Base-by-base conservation (phyloP, 495 filamentous ascomycete species). In the Neurospora intermedia region DNA sequence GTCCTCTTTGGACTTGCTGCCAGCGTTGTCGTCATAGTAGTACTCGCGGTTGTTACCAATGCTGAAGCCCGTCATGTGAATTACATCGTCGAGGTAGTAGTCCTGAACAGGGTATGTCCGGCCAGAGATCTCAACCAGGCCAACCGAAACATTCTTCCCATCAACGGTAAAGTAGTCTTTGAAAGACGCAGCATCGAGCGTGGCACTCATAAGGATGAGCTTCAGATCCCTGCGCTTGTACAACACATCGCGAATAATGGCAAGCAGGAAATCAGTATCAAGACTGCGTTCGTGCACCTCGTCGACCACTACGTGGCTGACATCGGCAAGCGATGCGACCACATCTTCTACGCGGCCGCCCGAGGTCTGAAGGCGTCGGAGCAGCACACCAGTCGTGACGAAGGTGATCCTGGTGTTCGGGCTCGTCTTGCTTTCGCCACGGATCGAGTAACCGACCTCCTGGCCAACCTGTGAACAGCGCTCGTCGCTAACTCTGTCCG, bases 161-260 rank as follows among this genome's bases (percentile, higher is more conserved):
- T 87, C 84, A 11, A 86, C 87, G 16, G 87, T 88, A 80, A 99
- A 98, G 81, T 99, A 99, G 43, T 87, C 83, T 72, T 89, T 89
- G 81, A 98, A 99, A 6, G 94, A 89, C 4, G 88, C 86, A 11
- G 96, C 94, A 81, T 99, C 96, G 4, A 99, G 88, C 8, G 96
- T 99, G 15, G 96, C 96, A 80, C 93, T 97, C 96, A 99, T 99
- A n/a, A 99, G 85, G 45, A 99, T 90, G 48, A 99, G 89, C 81
- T 94, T 97, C 9, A 99, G 83, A 74, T 98, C 94, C 73, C 89
- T 89, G 69, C 93, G 88, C 75, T 86, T 84, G 62, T 86, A 87
- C 48, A 98, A 80, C 59, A 98, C 92, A 78, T 97, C 91, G 72
- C 92, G 89, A n/a, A 98, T 83, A 35, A 99, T 87, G 45, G 94